Evolutionary conservation across 768 basidiomycete genomes (phyloP).

Genomic region (Amanita rubescens): DNA sequence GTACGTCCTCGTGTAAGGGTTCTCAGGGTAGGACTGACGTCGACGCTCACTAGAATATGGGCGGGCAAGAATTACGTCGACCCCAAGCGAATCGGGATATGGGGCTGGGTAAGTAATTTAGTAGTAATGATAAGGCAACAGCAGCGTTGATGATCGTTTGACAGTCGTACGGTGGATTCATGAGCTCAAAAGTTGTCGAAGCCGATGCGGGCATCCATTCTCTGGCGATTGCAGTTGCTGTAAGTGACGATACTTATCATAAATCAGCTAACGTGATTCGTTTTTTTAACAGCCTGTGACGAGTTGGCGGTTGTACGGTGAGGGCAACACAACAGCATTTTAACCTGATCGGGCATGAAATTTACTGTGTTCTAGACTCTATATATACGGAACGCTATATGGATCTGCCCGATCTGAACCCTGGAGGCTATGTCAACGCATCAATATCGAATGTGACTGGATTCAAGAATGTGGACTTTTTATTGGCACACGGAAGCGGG

Average conservation of each 20-base stretch:
- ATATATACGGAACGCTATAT: conserved; percentile 99
- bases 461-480: conserved; percentile 72
- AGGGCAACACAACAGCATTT: conserved; percentile 16
- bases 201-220: conserved; percentile 85
- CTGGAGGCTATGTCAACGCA: conserved; percentile 82
- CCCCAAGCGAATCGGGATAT: conserved; percentile 81
- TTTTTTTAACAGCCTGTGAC: conserved; percentile 61
- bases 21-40: too few relatives aligned
- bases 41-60: conserved; percentile 54
- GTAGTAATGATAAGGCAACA: neutral
- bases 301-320: conserved; percentile 78
- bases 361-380: conserved; percentile 48
- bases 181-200: conserved; percentile 90
- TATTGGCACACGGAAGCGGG: conserved; percentile 88
- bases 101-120: conserved; percentile 82
- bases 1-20: too few relatives aligned
- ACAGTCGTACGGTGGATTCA: conserved; percentile 94
- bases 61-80: conserved; percentile 86
- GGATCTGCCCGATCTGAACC: conserved; percentile 74
- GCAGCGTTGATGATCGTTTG: conserved; percentile 1
- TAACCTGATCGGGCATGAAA: neutral
- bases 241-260: too few relatives aligned
- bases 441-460: conserved; percentile 85
- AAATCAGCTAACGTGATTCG: conserved; percentile 1
- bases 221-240: conserved; percentile 86